Evolutionary conservation across 108 stramenopile species (phyloP), one percentile per base, ranked within the genome.

Genomic region (Seminavis robusta): DNA sequence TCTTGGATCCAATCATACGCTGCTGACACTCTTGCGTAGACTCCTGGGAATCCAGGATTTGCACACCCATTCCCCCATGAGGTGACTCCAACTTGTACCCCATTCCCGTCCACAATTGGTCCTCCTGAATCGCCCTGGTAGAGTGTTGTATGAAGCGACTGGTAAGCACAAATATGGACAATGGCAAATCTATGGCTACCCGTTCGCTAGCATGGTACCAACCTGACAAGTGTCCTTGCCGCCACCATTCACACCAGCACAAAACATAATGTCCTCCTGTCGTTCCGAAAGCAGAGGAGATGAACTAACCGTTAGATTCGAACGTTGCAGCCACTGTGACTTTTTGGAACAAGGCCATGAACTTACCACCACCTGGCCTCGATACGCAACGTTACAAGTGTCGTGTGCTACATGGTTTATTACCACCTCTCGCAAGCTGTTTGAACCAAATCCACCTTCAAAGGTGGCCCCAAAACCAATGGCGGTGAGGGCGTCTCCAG

Each of bases 171-270:
- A 28, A 41, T 6, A 41, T 36, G 4, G 15, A 50, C 2, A 31
- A 28, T 29, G 2, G 20, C 28, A 29, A 13, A 28, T 31, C 2
- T 1, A 36, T 32, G 36, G 31, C 19, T n/a, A 9, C 1, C 11
- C 19, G 1, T 44, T 9, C 19, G 0, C n/a, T 10, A 45, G 20
- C 19, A 19, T 19, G 44, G 16, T 10, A 45, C 15, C 17, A 19
- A 10, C 9, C 17, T 37, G 21, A 53, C 69, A 71, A 2, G 61
- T 41, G 43, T 71, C 69, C 37, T 70, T 69, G 52, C 77, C 80
- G 3, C 76, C 64, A 52, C 77, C 59, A 24, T 70, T 76, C n/a
- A 71, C 41, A 15, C 80, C 80, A 26, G 71, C 63, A 30, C 73
- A 69, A 31, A 82, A 72, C n/a, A 59, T 63, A n/a, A 82, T 73